Evolutionary conservation across 2,329 filamentous ascomycete genomes (phyloP).

Genomic region (Botrytis tulipae): DNA sequence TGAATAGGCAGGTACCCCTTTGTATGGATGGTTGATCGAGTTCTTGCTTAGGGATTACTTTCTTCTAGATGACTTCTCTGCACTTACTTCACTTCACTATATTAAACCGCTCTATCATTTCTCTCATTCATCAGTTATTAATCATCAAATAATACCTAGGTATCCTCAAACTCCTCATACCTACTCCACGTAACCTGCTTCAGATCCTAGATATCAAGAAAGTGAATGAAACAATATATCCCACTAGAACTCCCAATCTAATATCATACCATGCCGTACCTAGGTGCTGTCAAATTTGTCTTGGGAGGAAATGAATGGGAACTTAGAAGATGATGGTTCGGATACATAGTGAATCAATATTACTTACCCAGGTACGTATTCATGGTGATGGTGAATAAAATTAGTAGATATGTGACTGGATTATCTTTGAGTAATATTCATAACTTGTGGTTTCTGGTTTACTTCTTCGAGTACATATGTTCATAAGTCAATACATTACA

Average conservation of each 20-base stretch:
- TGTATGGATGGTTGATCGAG: not conserved
- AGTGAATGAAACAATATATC: not conserved
- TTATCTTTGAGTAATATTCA: accelerated
- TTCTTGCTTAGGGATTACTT: not conserved
- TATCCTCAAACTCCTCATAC: no score
- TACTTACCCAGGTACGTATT: not conserved
- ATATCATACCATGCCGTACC: not conserved
- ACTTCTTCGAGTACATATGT: not conserved
- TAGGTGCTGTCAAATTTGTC: not conserved
- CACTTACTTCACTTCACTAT: no score
- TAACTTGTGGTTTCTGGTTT: not conserved
- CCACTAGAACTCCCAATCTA: not conserved
- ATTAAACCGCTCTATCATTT: no score
- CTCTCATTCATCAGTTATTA: no score
- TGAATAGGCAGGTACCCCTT: not conserved
- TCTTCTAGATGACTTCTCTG: no score
- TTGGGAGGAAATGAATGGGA: not conserved
- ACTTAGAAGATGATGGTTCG: not conserved
- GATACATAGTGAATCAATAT: not conserved
- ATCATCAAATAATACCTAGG: not conserved
- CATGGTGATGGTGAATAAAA: accelerated
- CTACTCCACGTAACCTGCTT: not conserved
- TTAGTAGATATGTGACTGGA: not conserved
- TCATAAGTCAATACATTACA: not conserved
- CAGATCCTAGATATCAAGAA: not conserved